Evolutionary conservation across 108 stramenopile species (phyloP).

Genomic region (Schizochytrium sp.): DNA sequence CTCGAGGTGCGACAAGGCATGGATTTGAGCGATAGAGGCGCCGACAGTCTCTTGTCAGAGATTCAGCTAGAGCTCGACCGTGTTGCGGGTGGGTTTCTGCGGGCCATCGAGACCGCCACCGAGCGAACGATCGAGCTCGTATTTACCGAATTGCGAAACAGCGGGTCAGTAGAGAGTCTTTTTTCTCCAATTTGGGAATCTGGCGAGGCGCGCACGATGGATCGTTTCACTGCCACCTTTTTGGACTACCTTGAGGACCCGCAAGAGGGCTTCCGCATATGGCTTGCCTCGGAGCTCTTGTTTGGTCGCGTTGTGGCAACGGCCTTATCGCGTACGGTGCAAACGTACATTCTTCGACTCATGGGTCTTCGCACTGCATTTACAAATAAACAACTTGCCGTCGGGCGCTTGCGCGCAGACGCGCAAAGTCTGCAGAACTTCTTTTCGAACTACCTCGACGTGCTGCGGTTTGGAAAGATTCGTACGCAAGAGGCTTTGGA

Average conservation of each 20-base stretch:
- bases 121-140: not conserved
- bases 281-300: not conserved
- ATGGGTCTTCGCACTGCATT: not conserved
- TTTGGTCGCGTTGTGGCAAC: not conserved
- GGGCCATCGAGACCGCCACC: not conserved
- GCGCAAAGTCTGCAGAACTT: not conserved
- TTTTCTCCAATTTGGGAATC: not conserved
- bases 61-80: not conserved
- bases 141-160: not conserved
- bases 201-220: not conserved
- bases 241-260: not conserved
- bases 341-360: not conserved
- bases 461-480: not conserved
- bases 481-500: not conserved
- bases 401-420: not conserved
- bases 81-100: not conserved
- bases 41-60: not conserved
- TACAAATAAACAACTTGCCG: not conserved
- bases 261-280: not conserved
- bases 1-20: not conserved
- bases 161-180: not conserved
- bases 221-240: not conserved
- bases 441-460: not conserved
- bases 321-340: not conserved
- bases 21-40: not conserved